Conservation (phyloP, 148 eudicot species). For the Silene uniflora region DNA sequence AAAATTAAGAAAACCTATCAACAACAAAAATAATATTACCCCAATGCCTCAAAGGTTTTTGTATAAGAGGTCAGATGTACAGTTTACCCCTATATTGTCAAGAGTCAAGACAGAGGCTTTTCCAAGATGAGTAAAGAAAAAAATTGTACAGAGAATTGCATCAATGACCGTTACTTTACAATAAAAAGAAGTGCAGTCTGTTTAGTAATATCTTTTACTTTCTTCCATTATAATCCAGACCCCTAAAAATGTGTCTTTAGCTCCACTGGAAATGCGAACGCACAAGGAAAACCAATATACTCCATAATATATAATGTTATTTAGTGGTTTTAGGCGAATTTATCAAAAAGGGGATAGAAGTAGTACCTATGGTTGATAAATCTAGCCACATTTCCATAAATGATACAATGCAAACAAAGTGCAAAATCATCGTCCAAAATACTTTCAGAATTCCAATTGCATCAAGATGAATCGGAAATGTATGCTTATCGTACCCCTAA, state of each 20-base stretch:
- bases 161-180: no score
- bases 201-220: no score
- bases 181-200: no score
- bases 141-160: no score
- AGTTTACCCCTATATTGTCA: neutral
- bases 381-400: slow-evolving; percentile 58
- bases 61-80: neutral
- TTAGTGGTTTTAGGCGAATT: neutral
- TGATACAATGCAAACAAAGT: slow-evolving; percentile 65
- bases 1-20: neutral
- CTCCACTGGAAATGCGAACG: no score
- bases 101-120: no score
- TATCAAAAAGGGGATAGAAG: slow-evolving; percentile 2
- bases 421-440: slow-evolving; percentile 63
- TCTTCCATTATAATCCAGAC: no score
- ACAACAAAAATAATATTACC: neutral
- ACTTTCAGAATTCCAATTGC: slow-evolving; percentile 69
- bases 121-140: neutral
- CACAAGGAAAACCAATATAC: no score
- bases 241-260: no score
- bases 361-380: slow-evolving; percentile 61
- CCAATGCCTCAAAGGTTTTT: neutral
- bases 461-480: slow-evolving; percentile 62
- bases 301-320: no score
- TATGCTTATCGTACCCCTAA: slow-evolving; percentile 42